Base-by-base conservation (phyloP, 768 basidiomycete species). In the Leccinum imitatum region DNA sequence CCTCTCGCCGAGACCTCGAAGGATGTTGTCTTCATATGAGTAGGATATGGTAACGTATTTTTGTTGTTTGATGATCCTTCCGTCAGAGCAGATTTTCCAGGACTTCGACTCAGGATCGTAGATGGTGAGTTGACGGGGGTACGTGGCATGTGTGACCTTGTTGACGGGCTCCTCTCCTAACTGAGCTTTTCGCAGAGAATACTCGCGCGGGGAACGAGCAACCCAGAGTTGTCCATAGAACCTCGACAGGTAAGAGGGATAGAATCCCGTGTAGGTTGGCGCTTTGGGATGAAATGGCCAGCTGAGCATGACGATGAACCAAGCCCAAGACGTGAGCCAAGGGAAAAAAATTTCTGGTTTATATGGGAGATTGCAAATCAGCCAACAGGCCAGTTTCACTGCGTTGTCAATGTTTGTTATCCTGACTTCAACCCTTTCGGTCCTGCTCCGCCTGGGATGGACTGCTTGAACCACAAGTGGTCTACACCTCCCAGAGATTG, bases 211-310 rank as follows among this genome's bases (percentile, higher is more conserved):
- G 7, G 67, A 66, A 52, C 62, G 62, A 57, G 69, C 31, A 21
- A 27, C 46, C 71, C 69, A 73, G 17, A 73, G 64, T 1, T 71
- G 69, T 3, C 69, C 62, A 14, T 58, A 39, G 37, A 64, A 69
- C 52, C 31, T 63, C 19, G 67, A 59, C 47, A 64, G 50, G 41
- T 71, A 70, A 25, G 64, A 13, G 2, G 56, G 57, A 50, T 69
- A 70, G n/a, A 46, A 11, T 15, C 50, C 56, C 1, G 59, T 66
- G 44, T 61, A 8, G 1, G 0, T 46, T 1, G 69, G 61, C 2
- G 2, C 4, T 27, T 27, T 27, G 27, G 27, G 27, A 23, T n/a
- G 11, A n/a, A 54, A 54, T 19, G 71, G 61, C 57, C 64, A 69
- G n/a, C 62, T 19, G 13, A 71, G 56, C 4, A 57, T 50, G 15